Evolutionary conservation across 2,329 filamentous ascomycete genomes (phyloP).

Genomic region (Verticillium zaregamsianum): DNA sequence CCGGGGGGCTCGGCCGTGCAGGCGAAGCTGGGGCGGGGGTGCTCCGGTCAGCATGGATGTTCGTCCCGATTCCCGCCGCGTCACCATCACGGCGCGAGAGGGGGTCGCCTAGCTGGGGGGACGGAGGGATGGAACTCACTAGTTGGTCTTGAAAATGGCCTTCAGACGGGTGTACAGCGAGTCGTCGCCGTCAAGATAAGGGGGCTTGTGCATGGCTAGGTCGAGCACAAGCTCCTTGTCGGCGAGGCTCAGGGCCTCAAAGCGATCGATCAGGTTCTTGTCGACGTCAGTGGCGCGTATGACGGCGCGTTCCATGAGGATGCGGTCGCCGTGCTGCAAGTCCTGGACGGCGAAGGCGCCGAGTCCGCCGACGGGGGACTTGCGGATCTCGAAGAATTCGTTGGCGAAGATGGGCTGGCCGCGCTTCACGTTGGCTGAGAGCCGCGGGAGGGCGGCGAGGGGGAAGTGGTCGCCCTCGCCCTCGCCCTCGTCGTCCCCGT

Average conservation of each 20-base stretch:
- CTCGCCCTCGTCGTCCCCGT: background rate
- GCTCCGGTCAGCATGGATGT: too few species aligned
- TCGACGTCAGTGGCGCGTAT: constrained; percentile 23
- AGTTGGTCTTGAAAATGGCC: background rate
- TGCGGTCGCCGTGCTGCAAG: constrained; percentile 30
- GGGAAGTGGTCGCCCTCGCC: background rate
- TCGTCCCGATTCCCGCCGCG: too few species aligned
- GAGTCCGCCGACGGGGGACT: constrained; percentile 37
- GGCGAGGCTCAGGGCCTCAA: constrained; percentile 20
- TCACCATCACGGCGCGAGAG: too few species aligned
- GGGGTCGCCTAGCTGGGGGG: too few species aligned
- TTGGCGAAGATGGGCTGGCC: constrained; percentile 27
- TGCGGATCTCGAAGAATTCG: constrained; percentile 32
- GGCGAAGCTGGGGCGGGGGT: constrained; percentile 20
- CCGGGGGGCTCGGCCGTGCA: constrained; percentile 11
- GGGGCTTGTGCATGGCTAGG: constrained; percentile 31
- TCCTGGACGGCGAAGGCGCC: constrained; percentile 41
- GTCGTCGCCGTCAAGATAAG: background rate
- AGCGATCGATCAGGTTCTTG: constrained; percentile 13
- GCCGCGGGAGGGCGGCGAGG: background rate
- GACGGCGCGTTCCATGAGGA: constrained; percentile 42
- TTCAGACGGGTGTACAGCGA: background rate
- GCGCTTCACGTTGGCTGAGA: background rate
- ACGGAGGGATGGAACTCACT: background rate
- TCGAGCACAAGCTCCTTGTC: constrained; percentile 28